Evolutionary conservation across 768 basidiomycete genomes (phyloP).

Genomic region (Lentinula detonsa): DNA sequence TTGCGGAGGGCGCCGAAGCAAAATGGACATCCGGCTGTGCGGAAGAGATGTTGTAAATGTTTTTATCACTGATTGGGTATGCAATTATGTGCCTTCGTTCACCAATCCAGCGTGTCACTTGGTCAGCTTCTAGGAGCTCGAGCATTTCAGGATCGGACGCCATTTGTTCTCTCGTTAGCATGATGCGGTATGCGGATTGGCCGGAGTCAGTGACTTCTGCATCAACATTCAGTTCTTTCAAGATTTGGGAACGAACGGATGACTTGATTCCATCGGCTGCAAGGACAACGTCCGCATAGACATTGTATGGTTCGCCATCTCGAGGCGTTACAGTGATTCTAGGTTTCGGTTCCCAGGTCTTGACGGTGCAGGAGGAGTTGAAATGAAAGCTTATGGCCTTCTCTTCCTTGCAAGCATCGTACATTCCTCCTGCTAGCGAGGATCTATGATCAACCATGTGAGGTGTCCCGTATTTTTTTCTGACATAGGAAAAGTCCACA

Average conservation of each 20-base stretch:
- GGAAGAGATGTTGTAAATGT: conserved; percentile 30
- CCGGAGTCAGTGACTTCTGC: conserved; percentile 27
- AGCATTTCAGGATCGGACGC: conserved; percentile 26
- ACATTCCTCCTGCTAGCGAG: conserved; percentile 23
- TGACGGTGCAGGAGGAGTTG: conserved; percentile 15
- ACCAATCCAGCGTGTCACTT: conserved; percentile 31
- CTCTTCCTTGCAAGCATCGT: conserved; percentile 18
- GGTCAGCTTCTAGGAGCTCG: conserved; percentile 21
- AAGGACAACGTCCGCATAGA: conserved; percentile 27
- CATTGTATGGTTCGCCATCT: conserved; percentile 15
- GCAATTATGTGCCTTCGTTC: conserved; percentile 27
- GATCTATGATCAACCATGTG: conserved; percentile 28
- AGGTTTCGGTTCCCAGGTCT: conserved; percentile 19
- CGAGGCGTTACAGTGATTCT: conserved; percentile 8
- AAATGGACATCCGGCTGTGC: conserved; percentile 30
- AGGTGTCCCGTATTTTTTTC: conserved; percentile 22
- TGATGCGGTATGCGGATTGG: conserved; percentile 32
- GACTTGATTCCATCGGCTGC: conserved; percentile 34
- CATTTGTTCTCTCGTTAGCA: conserved; percentile 23
- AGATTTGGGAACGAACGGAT: conserved; percentile 21
- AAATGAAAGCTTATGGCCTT: conserved; percentile 23
- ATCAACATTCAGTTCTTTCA: conserved; percentile 21
- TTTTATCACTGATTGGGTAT: conserved; percentile 28
- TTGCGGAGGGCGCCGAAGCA: conserved; percentile 21
- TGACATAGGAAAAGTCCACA: conserved; percentile 21